Conservation (phyloP, 129 eudicot genomes). For the Lactuca sativa region DNA sequence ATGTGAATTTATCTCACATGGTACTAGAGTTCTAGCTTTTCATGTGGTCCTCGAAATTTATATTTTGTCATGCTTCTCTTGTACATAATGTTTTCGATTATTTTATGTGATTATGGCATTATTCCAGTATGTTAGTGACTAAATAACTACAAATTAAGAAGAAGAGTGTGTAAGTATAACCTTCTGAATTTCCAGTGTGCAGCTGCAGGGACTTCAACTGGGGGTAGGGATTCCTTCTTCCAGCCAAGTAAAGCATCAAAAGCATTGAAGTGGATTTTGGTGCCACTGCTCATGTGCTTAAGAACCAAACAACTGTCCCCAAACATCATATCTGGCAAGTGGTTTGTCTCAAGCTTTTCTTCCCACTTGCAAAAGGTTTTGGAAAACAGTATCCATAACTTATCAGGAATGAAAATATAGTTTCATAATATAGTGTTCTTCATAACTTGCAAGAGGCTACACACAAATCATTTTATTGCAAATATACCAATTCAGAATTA, state of each 20-base stretch:
- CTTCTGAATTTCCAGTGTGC: constrained; percentile 95
- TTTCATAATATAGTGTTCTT: too few species aligned
- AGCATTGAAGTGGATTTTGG: constrained; percentile 72
- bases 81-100: background rate
- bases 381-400: background rate
- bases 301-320: too few species aligned
- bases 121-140: background rate
- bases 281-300: too few species aligned
- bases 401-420: background rate
- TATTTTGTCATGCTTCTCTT: background rate
- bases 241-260: constrained; percentile 87
- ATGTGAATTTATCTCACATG: too few species aligned
- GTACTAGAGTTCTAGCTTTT: constrained; percentile 2
- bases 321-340: too few species aligned
- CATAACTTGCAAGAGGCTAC: too few species aligned
- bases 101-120: constrained; percentile 7
- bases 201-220: constrained; percentile 99
- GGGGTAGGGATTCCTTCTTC: constrained; percentile 89
- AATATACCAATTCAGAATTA: too few species aligned
- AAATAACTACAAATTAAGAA: constrained; percentile 5
- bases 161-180: constrained; percentile 42
- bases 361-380: constrained; percentile 76
- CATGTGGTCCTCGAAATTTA: constrained; percentile 3
- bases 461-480: too few species aligned
- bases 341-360: constrained; percentile 78